Base-by-base conservation (phyloP, 2,329 filamentous ascomycete genomes). In the Calonectria multiphialidica region DNA sequence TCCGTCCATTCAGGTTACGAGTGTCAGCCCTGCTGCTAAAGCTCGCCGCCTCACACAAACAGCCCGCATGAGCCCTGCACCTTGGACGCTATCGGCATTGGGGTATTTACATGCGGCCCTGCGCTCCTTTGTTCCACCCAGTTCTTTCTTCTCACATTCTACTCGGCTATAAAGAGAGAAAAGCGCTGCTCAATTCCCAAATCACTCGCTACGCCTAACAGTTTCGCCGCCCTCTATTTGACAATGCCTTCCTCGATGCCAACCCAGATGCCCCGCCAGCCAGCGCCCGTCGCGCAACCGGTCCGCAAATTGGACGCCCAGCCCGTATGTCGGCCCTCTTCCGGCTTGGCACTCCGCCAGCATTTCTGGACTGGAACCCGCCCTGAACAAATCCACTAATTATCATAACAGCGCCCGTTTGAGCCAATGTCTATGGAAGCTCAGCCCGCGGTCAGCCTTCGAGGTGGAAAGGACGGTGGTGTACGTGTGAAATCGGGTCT, bases 391-490 rank as follows among this genome's bases (percentile, higher is more conserved):
- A 15, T n/a, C 21, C 25, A 16, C 68, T 70, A 42, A 70, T 47
- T 16, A 23, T 16, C 49, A 16, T 42, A 18, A 53, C 30, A 84
- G 83, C 81, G 82, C 25, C 79, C 80, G 15, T 72, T 80, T 44
- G 77, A 84, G 57, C 82, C 83, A 42, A 84, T 84, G 83, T 76
- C 76, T 40, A 78, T 79, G 68, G 80, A 82, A 16, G 53, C 71
- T n/a, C 65, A 74, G 53, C 74, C 76, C 18, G 66, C 79, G 2
- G 74, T 79, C 71, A 73, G 66, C 57, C 78, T 84, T 53, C 82
- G 83, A 62, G 83, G 83, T 61, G 83, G 83, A 35, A 76, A 76
- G 23, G 83, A 83, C 23, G 82, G 80, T 71, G 82, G 80, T 79
- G 83, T 85, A 79, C 78, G 81, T 73, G 1, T 40, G 16, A 62